Conservation (phyloP, 1,284 basidiomycete genomes). For the Ceratobasidium sp. region DNA sequence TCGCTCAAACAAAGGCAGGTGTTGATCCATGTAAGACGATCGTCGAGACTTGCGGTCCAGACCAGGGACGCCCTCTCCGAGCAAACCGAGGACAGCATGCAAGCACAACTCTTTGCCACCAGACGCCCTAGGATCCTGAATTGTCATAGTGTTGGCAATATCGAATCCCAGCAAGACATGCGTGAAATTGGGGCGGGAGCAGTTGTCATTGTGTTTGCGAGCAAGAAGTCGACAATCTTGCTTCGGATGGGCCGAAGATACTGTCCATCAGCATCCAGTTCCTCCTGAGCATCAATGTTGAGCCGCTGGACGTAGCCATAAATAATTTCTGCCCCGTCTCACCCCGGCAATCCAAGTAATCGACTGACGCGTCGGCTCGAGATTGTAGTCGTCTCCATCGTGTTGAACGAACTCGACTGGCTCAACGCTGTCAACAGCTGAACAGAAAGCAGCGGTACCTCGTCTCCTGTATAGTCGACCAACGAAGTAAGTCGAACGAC, state of each 20-base stretch:
- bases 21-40: conserved; percentile 47
- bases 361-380: conserved; percentile 53
- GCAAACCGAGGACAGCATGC: conserved; percentile 80
- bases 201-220: conserved; percentile 74
- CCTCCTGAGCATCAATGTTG: conserved; percentile 60
- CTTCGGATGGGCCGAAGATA: conserved; percentile 72
- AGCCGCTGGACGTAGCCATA: conserved; percentile 79
- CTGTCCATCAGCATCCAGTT: conserved; percentile 57
- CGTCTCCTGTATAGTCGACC: conserved; percentile 72
- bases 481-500: conserved; percentile 87
- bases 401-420: conserved; percentile 58
- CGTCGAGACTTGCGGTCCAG: conserved; percentile 52
- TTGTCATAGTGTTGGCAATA: conserved; percentile 61
- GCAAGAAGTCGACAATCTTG: conserved; percentile 85
- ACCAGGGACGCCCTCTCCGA: conserved; percentile 72
- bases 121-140: conserved; percentile 78
- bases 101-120: conserved; percentile 75
- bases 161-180: conserved; percentile 89
- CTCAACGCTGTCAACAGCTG: conserved; percentile 76
- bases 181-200: conserved; percentile 83
- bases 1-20: conserved; percentile 64
- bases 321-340: conserved; percentile 74
- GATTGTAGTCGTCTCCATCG: conserved; percentile 63
- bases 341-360: conserved; percentile 41
- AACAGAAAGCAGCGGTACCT: conserved; percentile 80